phyloP scores from a whole-genome alignment of 805 yeast genomes.

The Metschnikowia similis region DNA sequence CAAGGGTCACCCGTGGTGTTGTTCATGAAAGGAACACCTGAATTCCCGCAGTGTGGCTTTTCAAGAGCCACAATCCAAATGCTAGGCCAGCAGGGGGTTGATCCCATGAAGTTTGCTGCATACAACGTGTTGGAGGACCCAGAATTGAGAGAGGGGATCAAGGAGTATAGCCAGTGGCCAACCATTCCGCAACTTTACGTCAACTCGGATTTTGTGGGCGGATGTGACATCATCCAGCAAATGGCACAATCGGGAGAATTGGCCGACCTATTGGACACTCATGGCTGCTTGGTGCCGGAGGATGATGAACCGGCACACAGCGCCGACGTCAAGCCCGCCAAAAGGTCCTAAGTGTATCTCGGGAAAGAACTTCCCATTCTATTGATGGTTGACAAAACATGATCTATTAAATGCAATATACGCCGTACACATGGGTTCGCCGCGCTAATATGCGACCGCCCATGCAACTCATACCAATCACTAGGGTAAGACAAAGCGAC shows the following conservation, averaged over 20 bases:
- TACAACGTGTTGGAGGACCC: constrained; percentile 93
- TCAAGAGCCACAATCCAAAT: constrained; percentile 92
- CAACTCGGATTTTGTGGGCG: constrained; percentile 89
- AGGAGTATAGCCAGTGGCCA: constrained; percentile 96
- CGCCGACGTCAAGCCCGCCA: constrained; percentile 32
- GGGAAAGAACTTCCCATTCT: neutral
- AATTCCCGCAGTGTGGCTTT: constrained; percentile 96
- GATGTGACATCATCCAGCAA: constrained; percentile 89
- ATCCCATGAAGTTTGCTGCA: constrained; percentile 94
- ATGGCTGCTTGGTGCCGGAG: constrained; percentile 75
- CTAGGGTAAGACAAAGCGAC: too few species aligned
- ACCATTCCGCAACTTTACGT: constrained; percentile 96
- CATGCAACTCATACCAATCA: too few species aligned
- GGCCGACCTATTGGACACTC: constrained; percentile 74
- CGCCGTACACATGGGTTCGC: too few species aligned
- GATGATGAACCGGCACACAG: constrained; percentile 47
- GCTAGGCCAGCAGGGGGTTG: constrained; percentile 95
- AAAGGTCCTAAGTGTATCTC: constrained; percentile 21
- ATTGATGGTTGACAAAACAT: neutral
- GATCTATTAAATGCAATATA: neutral
- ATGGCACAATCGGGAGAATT: constrained; percentile 94
- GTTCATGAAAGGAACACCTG: constrained; percentile 98
- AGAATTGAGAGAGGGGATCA: constrained; percentile 90
- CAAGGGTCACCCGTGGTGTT: constrained; percentile 89
- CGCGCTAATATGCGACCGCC: too few species aligned